Conservation (phyloP, 2,329 filamentous ascomycete genomes). For the Penicillium psychrosexuale region DNA sequence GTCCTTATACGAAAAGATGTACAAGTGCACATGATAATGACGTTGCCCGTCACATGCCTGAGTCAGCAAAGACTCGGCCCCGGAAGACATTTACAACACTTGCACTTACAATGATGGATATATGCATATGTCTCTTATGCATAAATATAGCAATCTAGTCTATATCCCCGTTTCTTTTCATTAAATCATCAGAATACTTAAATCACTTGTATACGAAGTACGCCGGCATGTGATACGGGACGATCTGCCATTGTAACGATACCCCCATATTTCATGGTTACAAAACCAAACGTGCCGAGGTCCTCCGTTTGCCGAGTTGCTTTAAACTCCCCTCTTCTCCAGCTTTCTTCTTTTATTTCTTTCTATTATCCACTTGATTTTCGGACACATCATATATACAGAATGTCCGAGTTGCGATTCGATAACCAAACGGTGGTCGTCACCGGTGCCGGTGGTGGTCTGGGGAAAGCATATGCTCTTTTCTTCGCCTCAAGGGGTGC, state of each 20-base stretch:
- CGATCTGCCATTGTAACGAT: constrained; percentile 27
- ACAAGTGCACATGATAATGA: constrained; percentile 20
- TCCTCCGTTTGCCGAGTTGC: constrained; percentile 33
- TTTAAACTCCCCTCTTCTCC: constrained; percentile 27
- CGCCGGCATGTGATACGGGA: constrained; percentile 34
- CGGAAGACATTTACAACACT: too few relatives aligned
- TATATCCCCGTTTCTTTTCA: constrained; percentile 14
- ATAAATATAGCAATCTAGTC: not conserved
- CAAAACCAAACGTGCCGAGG: constrained; percentile 33
- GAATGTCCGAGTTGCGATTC: constrained; percentile 72
- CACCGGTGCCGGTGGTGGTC: constrained; percentile 77
- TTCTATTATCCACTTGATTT: constrained; percentile 12
- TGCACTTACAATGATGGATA: not conserved
- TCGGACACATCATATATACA: constrained; percentile 17
- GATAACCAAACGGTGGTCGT: constrained; percentile 88
- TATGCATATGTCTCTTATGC: not conserved
- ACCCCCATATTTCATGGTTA: constrained; percentile 11
- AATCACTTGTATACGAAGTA: not conserved
- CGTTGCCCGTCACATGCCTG: constrained; percentile 24
- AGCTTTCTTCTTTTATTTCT: constrained; percentile 15
- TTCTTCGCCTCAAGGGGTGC: constrained; percentile 93
- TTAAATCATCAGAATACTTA: not conserved
- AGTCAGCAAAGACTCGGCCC: constrained; percentile 16
- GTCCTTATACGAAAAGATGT: not conserved
- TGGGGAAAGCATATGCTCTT: constrained; percentile 76